Percentiles rank a stretch among this genome's conserved stretches.
These are phyloP conservation scores for Beauveria australis DNA, from an alignment of 2,329 filamentous ascomycete species.

Conservation along the genomic window DNA sequence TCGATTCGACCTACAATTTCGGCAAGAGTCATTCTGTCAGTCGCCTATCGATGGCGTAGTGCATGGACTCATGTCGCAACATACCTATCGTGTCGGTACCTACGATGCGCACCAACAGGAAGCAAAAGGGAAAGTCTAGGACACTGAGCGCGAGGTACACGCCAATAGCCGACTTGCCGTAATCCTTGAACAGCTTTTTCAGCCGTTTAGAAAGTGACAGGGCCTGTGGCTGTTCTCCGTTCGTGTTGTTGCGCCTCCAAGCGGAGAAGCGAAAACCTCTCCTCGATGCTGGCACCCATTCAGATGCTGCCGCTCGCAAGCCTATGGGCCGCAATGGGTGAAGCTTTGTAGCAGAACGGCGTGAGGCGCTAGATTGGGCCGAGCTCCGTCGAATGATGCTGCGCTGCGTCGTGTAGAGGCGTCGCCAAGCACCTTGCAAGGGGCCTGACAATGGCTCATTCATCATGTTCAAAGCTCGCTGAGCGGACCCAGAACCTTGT, in stretches of 20 bases:
- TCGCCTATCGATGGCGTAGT: background rate
- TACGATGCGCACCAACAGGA: constrained; percentile 72
- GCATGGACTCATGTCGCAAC: constrained; percentile 12
- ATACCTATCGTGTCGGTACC: constrained; percentile 80
- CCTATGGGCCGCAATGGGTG: background rate
- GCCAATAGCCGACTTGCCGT: constrained; percentile 89
- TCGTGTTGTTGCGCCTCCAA: constrained; percentile 22
- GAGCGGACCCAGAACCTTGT: background rate
- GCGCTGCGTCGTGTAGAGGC: constrained; percentile 3
- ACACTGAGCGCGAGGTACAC: constrained; percentile 79
- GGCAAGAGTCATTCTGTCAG: background rate
- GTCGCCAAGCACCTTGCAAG: constrained; percentile 7
- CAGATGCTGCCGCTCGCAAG: background rate
- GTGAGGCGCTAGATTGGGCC: background rate
- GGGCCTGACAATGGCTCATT: constrained; percentile 3
- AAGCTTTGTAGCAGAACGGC: background rate
- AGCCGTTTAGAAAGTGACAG: constrained; percentile 60
- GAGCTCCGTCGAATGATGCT: background rate
- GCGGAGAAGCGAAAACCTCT: constrained; percentile 29
- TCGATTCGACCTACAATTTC: constrained; percentile 47
- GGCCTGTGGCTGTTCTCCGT: constrained; percentile 16
- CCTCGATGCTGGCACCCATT: background rate
- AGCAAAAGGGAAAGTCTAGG: constrained; percentile 92
- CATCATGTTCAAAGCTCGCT: background rate
- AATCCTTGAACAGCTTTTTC: constrained; percentile 80